These are phyloP conservation scores for Fusarium anguioides DNA, from an alignment of 2,329 filamentous ascomycete species.

Conservation along the genomic window DNA sequence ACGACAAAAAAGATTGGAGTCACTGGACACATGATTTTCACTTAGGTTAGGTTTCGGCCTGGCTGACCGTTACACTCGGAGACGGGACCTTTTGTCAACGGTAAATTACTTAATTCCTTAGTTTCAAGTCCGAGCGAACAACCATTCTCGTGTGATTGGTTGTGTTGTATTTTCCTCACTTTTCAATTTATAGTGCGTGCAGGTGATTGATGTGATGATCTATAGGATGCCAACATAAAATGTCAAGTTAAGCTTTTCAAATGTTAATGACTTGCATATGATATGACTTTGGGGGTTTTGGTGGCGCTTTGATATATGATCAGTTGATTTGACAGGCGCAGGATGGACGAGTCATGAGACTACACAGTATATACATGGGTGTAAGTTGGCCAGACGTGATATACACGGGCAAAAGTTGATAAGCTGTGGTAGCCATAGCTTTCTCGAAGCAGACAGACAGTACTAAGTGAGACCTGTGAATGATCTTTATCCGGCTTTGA, in stretches of 20 bases:
- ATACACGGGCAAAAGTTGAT: no score
- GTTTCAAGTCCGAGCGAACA: background rate
- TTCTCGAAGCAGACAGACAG: no score
- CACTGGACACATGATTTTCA: conserved; percentile 4
- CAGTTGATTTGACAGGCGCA: background rate
- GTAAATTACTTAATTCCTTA: background rate
- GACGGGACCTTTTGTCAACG: background rate
- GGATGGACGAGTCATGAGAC: background rate
- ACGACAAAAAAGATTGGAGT: no score
- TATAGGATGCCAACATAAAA: background rate
- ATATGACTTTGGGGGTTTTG: background rate
- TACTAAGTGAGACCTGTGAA: no score
- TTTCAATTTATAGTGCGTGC: no score
- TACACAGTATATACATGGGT: background rate
- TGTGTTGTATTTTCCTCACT: no score
- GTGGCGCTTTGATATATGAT: background rate
- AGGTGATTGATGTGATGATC: background rate
- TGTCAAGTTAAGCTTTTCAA: background rate
- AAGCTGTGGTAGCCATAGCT: no score
- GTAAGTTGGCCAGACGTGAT: no score
- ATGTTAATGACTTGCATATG: background rate
- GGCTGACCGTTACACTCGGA: conserved; percentile 13
- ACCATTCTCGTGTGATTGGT: no score
- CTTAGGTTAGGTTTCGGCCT: conserved; percentile 10
- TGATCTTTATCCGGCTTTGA: no score